These are phyloP conservation scores for Aspergillus proliferans DNA, from an alignment of 2,329 filamentous ascomycete species.

Conservation along the genomic window DNA sequence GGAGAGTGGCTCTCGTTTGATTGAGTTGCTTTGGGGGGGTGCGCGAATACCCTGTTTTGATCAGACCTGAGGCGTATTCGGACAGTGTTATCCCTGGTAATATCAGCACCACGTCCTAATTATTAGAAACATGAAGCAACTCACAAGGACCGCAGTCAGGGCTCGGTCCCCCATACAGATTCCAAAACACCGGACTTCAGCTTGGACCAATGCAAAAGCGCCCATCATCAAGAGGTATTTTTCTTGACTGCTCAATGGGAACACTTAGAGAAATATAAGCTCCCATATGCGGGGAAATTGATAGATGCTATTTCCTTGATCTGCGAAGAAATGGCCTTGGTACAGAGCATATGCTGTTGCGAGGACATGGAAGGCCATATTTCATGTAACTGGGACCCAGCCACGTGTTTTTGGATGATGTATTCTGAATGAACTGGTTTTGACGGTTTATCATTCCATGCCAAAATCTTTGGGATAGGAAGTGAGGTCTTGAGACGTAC, in stretches of 20 bases:
- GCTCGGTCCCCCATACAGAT: conserved; percentile 14
- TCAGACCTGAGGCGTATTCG: conserved; percentile 13
- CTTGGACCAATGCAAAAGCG: conserved; percentile 29
- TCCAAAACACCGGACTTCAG: conserved; percentile 18
- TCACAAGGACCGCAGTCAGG: conserved; percentile 17
- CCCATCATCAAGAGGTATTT: conserved; percentile 19
- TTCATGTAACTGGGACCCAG: conserved; percentile 27
- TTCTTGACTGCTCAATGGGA: conserved; percentile 14
- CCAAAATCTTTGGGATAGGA: conserved; percentile 18
- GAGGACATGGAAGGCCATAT: conserved; percentile 29
- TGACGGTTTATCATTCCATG: conserved; percentile 18
- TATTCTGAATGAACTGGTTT: conserved; percentile 34
- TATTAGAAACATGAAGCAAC: conserved; percentile 1
- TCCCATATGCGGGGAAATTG: conserved; percentile 36
- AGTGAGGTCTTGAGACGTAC: conserved; percentile 18
- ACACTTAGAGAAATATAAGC: conserved; percentile 28
- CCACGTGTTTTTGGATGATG: conserved; percentile 34
- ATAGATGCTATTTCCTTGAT: conserved; percentile 26
- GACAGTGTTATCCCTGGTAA: conserved; percentile 13
- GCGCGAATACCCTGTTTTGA: conserved; percentile 17
- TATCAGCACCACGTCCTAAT: not conserved
- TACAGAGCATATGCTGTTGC: conserved; percentile 28
- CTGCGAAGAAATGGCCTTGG: conserved; percentile 21
- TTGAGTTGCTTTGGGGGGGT: conserved; percentile 9
- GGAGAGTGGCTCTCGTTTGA: conserved; percentile 2